Conservation (phyloP, 495 filamentous ascomycete species). For the Penicillium bialowiezense region DNA sequence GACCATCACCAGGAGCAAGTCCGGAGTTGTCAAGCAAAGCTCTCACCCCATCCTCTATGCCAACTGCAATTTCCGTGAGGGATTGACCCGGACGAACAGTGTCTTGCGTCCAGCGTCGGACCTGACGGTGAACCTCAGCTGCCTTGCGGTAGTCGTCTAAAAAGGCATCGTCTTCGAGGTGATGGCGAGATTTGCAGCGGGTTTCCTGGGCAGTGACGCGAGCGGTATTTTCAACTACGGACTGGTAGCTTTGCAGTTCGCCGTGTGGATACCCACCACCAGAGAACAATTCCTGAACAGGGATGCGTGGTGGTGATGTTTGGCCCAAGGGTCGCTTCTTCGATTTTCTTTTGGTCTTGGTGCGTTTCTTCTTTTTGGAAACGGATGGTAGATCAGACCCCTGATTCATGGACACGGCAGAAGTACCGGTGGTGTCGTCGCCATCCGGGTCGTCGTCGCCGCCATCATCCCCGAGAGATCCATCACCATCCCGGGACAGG, state of each 20-base stretch:
- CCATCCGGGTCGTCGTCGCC: conserved; percentile 58
- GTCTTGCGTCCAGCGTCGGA: conserved; percentile 55
- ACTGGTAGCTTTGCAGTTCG: conserved; percentile 47
- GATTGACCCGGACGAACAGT: conserved; percentile 55
- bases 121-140: conserved; percentile 61
- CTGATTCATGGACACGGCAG: conserved; percentile 19
- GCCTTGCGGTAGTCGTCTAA: conserved; percentile 59
- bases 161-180: conserved; percentile 53
- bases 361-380: conserved; percentile 53
- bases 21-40: conserved; percentile 55
- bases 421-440: conserved; percentile 17
- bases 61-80: conserved; percentile 57
- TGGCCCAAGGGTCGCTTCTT: conserved; percentile 46
- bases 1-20: conserved; percentile 54
- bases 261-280: conserved; percentile 50
- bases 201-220: conserved; percentile 60
- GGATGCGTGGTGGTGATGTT: conserved; percentile 54
- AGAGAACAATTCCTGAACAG: conserved; percentile 49
- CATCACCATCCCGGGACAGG: conserved; percentile 41
- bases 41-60: conserved; percentile 60
- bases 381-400: conserved; percentile 6
- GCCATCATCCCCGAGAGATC: conserved; percentile 37
- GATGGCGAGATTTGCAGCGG: conserved; percentile 45
- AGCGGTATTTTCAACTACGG: conserved; percentile 46
- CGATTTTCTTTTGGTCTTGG: conserved; percentile 52